Evolutionary conservation across 2,329 filamentous ascomycete species (phyloP), one percentile per base, ranked within the genome.

Genomic region (Xylaria sp.): DNA sequence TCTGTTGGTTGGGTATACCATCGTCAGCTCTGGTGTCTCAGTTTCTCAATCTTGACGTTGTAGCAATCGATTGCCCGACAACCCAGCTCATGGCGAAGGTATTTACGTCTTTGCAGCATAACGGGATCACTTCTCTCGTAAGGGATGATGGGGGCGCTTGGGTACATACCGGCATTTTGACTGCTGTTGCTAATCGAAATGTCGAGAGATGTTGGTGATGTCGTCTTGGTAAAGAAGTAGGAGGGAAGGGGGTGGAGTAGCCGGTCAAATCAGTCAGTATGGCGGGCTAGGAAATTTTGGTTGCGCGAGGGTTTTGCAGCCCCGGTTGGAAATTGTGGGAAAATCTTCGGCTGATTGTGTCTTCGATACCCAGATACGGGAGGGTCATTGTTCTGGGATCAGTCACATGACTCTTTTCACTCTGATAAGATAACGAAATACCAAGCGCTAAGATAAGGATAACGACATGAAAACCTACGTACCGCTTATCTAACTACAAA

Each of bases 1-100:
- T 95, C 95, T 98, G 84, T 82, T 27, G 70, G 68, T 71, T 65
- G 50, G 58, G 64, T 45, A 58, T 53, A 67, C 50, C n/a, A 64
- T 63, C 27, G 67, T 72, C 60, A 72, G 71, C 67, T 65, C 7
- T 32, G 45, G 48, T 65, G 45, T 66, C 55, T 47, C 60, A 21
- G 24, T 14, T 48, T 59, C 24, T 19, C 8, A 36, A 54, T 57
- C 17, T 64, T 34, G 21, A 27, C 21, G 2, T 60, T 21, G 32
- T n/a, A 9, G 24, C 17, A 27, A 19, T 8, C 4, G 56, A 39
- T 45, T 19, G 17, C 30, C 12, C 9, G 12, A 42, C 32, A 47
- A 39, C 24, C 57, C 27, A 30, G 3, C 34, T 14, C 34, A 45
- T n/a, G 9, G 4, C 21, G 50, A 45, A 30, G 58, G 42, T 2